Base-by-base conservation (phyloP, 352 stramenopile species). In the Phytophthora citrophthora region DNA sequence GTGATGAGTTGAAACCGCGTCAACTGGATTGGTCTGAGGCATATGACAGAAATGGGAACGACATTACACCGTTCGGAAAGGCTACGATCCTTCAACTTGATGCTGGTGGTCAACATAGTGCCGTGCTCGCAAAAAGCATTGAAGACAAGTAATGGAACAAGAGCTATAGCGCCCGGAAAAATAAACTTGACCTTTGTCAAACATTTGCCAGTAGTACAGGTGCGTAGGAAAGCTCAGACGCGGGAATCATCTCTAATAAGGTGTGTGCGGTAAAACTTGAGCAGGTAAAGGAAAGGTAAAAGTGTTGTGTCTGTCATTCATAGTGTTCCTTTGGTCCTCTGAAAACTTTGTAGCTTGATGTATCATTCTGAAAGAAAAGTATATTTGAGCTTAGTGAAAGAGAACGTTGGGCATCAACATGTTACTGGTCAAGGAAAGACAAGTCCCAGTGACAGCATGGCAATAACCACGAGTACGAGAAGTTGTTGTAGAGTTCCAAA, bases 71-170 rank as follows among this genome's bases (percentile, higher is more conserved):
- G 29, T 91, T 93, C 63, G 79, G 76, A 16, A 57, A 77, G 47
- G 83, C 79, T 5, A 53, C 86, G 13, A 81, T 93, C 45, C 54
- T 93, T 54, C 83, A 93, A 64, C 77, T 96, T 36, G 81, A 91
- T 36, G 91, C 87, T 51, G 92, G 92, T 23, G 92, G 91, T 4
- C 90, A 97, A 71, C 92, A 98, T 65, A 96, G 76, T 44, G 86
- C 83, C 3, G 74, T 97, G 40, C 58, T 97, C 43, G 88, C 83
- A 64, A 54, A 44, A 52, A 29, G n/a, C 8, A 15, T 16, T n/a
- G 31, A 70, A 16, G 44, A 68, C 15, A 50, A 69, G 54, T 69
- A 60, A 40, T 32, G 39, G 45, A 36, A 27, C 45, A 32, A 52
- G 26, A 52, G 15, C 15, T 53, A 32, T 32, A 48, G 7, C 7